Evolutionary conservation across 352 stramenopile genomes (phyloP).

Genomic region (Phytophthora constricta): DNA sequence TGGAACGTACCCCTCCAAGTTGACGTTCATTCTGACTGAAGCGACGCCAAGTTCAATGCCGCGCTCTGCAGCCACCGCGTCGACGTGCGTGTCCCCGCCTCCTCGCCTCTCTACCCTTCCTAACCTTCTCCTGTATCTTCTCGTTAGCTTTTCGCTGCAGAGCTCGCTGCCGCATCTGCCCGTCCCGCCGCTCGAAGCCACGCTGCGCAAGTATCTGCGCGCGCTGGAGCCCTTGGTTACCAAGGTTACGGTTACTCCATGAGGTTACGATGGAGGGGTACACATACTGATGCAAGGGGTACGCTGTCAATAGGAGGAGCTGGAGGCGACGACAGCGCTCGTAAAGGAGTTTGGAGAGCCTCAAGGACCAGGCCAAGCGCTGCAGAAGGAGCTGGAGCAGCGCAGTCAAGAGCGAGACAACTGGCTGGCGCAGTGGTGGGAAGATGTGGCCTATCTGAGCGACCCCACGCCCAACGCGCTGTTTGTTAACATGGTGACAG

Average conservation of each 20-base stretch:
- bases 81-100: no score
- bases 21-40: no score
- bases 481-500: conserved; percentile 95
- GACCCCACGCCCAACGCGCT: conserved; percentile 86
- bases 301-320: conserved; percentile 72
- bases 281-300: no score
- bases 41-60: no score
- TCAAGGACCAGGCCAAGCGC: conserved; percentile 49
- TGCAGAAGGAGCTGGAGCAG: conserved; percentile 59
- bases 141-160: conserved; percentile 56
- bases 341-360: conserved; percentile 56
- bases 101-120: background rate
- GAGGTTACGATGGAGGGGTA: conserved; percentile 50
- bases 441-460: conserved; percentile 85
- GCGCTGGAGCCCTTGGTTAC: conserved; percentile 70
- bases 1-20: no score
- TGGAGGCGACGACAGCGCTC: conserved; percentile 43
- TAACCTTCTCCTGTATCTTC: background rate
- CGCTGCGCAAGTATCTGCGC: conserved; percentile 81
- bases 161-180: conserved; percentile 70
- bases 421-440: conserved; percentile 93
- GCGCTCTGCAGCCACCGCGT: background rate
- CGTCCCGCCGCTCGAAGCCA: conserved; percentile 87
- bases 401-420: conserved; percentile 55
- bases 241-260: conserved; percentile 41